Evolutionary conservation across 2,329 filamentous ascomycete genomes (phyloP).

Genomic region (Ampelomyces quisqualis): DNA sequence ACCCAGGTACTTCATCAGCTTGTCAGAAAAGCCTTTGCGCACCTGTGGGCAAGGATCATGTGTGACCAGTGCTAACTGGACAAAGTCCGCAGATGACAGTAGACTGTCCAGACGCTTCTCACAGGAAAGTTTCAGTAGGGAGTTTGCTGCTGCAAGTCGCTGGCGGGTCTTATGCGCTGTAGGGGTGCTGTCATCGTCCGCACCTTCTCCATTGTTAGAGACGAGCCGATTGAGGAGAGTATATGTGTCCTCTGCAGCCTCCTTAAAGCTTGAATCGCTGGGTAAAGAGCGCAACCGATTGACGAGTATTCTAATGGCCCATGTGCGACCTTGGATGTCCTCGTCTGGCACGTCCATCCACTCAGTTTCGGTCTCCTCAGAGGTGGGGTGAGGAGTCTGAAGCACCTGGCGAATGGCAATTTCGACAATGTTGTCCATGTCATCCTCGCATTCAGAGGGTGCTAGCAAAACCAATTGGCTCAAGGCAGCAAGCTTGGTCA

Average conservation of each 20-base stretch:
- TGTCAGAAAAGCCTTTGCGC: constrained; percentile 74
- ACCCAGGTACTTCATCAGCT: constrained; percentile 87
- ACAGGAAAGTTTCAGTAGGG: constrained; percentile 78
- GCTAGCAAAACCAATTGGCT: constrained; percentile 76
- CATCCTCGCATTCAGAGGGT: constrained; percentile 66
- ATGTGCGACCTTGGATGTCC: constrained; percentile 78
- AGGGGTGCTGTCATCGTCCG: constrained; percentile 70
- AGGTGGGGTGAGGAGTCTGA: constrained; percentile 62
- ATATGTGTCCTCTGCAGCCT: constrained; percentile 67
- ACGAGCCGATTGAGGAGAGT: constrained; percentile 77
- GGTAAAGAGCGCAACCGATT: constrained; percentile 72
- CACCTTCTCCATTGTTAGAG: constrained; percentile 74
- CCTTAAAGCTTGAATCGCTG: constrained; percentile 47
- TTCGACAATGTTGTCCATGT: constrained; percentile 74
- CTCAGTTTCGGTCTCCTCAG: constrained; percentile 53
- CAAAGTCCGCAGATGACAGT: constrained; percentile 73
- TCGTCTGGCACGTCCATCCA: constrained; percentile 67
- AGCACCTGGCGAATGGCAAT: constrained; percentile 75
- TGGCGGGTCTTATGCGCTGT: constrained; percentile 76
- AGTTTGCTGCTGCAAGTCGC: constrained; percentile 76
- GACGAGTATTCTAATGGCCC: constrained; percentile 80
- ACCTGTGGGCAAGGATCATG: constrained; percentile 77
- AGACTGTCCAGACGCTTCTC: constrained; percentile 73
- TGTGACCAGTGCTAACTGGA: constrained; percentile 74
- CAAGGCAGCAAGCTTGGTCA: constrained; percentile 70